Evolutionary conservation across 176 grass and related monocot species (phyloP).

Genomic region (Cenchrus purpureus): DNA sequence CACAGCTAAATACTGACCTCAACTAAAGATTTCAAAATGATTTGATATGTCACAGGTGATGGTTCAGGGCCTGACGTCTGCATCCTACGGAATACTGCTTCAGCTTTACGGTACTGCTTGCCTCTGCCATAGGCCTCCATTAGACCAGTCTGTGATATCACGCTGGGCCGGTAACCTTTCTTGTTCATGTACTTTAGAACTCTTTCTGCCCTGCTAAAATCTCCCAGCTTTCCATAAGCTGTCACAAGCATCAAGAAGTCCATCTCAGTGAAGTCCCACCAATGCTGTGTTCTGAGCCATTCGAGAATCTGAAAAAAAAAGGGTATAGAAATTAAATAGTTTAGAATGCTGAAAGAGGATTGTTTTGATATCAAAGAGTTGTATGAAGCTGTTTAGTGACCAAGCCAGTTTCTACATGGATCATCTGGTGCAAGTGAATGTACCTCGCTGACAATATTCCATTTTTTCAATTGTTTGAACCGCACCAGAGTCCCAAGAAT

Average conservation of each 20-base stretch:
- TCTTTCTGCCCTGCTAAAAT: conserved; percentile 81
- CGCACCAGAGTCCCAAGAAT: conserved; percentile 82
- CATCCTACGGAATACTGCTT: conserved; percentile 89
- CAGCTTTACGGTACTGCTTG: conserved; percentile 80
- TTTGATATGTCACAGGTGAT: conserved; percentile 90
- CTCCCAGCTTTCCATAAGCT: conserved; percentile 80
- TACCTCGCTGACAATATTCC: conserved; percentile 94
- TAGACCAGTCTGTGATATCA: conserved; percentile 90
- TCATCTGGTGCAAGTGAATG: conserved; percentile 24
- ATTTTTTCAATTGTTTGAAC: conserved; percentile 93
- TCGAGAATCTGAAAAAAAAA: conserved; percentile 77
- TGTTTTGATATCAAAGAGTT: background rate
- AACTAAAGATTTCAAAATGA: conserved; percentile 88
- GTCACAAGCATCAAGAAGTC: conserved; percentile 95
- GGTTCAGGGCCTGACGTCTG: conserved; percentile 83
- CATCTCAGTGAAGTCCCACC: conserved; percentile 96
- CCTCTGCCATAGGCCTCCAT: conserved; percentile 94
- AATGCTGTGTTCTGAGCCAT: conserved; percentile 93
- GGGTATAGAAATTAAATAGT: conserved; percentile 11
- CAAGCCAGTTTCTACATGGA: conserved; percentile 7
- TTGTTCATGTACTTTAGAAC: conserved; percentile 82
- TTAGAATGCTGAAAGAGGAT: conserved; percentile 7
- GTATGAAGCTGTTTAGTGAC: conserved; percentile 4
- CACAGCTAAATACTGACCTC: conserved; percentile 61
- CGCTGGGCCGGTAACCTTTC: conserved; percentile 74